A percentile compares a stretch with the other conserved stretches of the same genome.
Evolutionary conservation across 495 filamentous ascomycete species (phyloP).

Genomic region (Emericellopsis terricola): DNA sequence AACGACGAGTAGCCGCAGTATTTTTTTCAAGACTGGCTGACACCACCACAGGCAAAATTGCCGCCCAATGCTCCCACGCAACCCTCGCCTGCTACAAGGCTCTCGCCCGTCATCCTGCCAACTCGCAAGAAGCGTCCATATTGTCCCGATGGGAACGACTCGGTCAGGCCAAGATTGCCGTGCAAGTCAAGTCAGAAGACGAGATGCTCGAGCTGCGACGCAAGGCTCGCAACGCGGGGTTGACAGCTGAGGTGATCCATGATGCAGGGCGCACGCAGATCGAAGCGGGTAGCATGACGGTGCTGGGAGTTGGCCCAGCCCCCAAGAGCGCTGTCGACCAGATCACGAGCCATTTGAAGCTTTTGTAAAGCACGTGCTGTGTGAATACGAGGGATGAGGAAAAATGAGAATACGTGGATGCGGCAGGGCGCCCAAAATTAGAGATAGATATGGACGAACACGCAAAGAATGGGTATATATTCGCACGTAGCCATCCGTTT

Average conservation of each 20-base stretch:
- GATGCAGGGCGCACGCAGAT: slow-evolving; percentile 98
- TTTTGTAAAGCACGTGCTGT: slow-evolving; percentile 59
- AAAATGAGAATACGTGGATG: too few relatives aligned
- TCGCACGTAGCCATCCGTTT: too few relatives aligned
- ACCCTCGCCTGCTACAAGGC: slow-evolving; percentile 93
- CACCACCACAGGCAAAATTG: slow-evolving; percentile 86
- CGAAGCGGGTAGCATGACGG: slow-evolving; percentile 76
- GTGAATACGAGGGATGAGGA: too few relatives aligned
- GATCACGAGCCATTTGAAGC: slow-evolving; percentile 76
- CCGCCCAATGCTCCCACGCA: slow-evolving; percentile 88
- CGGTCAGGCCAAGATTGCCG: slow-evolving; percentile 83
- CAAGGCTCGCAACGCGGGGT: slow-evolving; percentile 61
- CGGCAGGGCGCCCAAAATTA: too few relatives aligned
- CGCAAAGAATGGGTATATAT: background rate
- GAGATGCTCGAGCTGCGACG: slow-evolving; percentile 62
- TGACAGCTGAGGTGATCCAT: slow-evolving; percentile 74
- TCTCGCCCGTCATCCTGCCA: slow-evolving; percentile 34
- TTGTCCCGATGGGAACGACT: slow-evolving; percentile 65
- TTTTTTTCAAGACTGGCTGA: too few relatives aligned
- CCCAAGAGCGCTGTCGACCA: slow-evolving; percentile 74
- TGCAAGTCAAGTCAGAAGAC: slow-evolving; percentile 71
- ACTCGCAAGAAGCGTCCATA: slow-evolving; percentile 37
- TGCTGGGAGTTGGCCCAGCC: slow-evolving; percentile 74
- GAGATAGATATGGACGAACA: background rate
- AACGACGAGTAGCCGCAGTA: too few relatives aligned